These are phyloP conservation scores for Candida hispaniensis DNA, from an alignment of 805 yeast species.

Conservation along the genomic window DNA sequence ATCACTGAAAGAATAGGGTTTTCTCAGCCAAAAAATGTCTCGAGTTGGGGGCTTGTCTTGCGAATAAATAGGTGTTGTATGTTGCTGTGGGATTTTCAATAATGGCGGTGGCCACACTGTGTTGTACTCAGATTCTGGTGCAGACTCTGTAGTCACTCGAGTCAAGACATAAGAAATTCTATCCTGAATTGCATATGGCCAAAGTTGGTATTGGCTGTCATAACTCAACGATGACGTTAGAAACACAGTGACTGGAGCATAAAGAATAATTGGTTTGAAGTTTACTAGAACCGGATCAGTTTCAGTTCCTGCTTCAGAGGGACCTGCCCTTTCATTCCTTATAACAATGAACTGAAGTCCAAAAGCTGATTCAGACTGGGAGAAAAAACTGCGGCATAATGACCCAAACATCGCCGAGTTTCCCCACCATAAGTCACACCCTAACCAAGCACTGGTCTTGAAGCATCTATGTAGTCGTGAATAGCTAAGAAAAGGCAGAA, in stretches of 20 bases:
- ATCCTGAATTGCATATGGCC: conserved; percentile 2
- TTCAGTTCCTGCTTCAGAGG: neutral
- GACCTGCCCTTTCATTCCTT: too few species aligned
- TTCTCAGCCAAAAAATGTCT: too few species aligned
- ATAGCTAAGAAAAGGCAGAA: conserved; percentile 10
- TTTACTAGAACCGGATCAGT: neutral
- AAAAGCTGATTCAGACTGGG: neutral
- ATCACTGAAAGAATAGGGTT: too few species aligned
- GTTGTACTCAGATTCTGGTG: too few species aligned
- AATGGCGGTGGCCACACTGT: too few species aligned
- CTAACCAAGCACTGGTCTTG: conserved; percentile 7
- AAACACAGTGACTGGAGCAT: conserved; percentile 5
- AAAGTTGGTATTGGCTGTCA: conserved; percentile 4
- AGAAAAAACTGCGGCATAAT: conserved; percentile 1
- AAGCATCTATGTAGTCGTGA: conserved; percentile 4
- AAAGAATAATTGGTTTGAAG: neutral
- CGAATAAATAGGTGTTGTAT: too few species aligned
- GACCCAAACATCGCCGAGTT: conserved; percentile 8
- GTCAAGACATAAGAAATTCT: conserved; percentile 5
- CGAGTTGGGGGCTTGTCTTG: too few species aligned
- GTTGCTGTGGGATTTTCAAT: too few species aligned
- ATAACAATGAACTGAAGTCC: conserved; percentile 7
- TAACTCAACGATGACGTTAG: conserved; percentile 6
- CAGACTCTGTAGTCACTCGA: too few species aligned
- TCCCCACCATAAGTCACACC: conserved; percentile 13